Evolutionary conservation across 2,329 filamentous ascomycete genomes (phyloP).

Genomic region (Rhexocercosporidium sp.): DNA sequence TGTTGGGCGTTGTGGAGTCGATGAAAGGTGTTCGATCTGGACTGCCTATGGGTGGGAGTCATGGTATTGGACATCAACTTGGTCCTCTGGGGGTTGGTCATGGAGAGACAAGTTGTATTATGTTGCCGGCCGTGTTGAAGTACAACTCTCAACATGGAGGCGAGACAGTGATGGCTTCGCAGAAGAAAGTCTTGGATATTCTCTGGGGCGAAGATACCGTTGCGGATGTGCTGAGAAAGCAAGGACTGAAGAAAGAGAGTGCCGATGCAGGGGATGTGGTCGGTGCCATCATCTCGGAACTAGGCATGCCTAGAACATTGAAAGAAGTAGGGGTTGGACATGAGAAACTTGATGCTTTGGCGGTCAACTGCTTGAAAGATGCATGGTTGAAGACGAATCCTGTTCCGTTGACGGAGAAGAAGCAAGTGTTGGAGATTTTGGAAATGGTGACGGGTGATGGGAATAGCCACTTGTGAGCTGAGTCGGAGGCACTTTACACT

Average conservation of each 20-base stretch:
- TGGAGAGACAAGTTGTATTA: slow-evolving; percentile 62
- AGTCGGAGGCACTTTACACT: background rate
- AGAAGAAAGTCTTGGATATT: slow-evolving; percentile 21
- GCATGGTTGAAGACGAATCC: slow-evolving; percentile 55
- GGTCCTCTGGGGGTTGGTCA: slow-evolving; percentile 55
- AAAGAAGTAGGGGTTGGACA: slow-evolving; percentile 54
- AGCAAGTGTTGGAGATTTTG: slow-evolving; percentile 43
- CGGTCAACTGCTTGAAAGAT: slow-evolving; percentile 54
- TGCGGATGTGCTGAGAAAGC: slow-evolving; percentile 3
- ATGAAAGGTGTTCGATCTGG: slow-evolving; percentile 18
- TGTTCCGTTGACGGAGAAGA: slow-evolving; percentile 38
- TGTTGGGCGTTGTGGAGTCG: slow-evolving; percentile 18
- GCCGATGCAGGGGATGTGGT: slow-evolving; percentile 56
- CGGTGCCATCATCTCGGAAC: slow-evolving; percentile 52
- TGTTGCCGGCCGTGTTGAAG: slow-evolving; percentile 59
- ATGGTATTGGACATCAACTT: slow-evolving; percentile 33
- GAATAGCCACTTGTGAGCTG: slow-evolving; percentile 11
- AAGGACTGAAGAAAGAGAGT: slow-evolving; percentile 25
- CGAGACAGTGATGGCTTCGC: background rate
- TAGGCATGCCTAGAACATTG: slow-evolving; percentile 58
- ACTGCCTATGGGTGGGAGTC: slow-evolving; percentile 17
- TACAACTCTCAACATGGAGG: slow-evolving; percentile 11
- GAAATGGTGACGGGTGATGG: slow-evolving; percentile 41
- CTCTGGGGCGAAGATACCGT: slow-evolving; percentile 7
- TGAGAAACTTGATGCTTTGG: slow-evolving; percentile 54